These are phyloP conservation scores for Coffea eugenioides DNA, from an alignment of 257 asterid genomes.

Conservation along the genomic window DNA sequence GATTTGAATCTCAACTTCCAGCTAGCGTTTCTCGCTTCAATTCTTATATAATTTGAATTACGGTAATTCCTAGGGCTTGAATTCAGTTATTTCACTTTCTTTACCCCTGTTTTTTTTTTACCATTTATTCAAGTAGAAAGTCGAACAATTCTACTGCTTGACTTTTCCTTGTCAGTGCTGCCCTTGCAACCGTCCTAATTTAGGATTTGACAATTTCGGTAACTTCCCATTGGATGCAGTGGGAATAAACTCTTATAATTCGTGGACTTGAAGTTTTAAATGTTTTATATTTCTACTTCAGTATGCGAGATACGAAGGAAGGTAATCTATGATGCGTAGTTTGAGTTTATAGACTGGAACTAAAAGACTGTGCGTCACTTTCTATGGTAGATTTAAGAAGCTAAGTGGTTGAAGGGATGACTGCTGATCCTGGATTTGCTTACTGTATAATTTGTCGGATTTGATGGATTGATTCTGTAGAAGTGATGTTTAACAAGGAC, in stretches of 20 bases:
- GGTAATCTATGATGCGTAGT: not conserved
- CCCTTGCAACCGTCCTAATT: not conserved
- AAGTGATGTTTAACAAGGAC: slow-evolving; percentile 1
- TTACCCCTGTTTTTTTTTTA: not conserved
- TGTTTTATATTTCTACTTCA: too few relatives aligned
- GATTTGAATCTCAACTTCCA: slow-evolving; percentile 9
- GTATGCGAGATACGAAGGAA: not conserved
- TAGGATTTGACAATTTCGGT: not conserved
- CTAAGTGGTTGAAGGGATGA: not conserved
- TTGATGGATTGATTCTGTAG: not conserved
- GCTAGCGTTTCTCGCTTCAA: not conserved
- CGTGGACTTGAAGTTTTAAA: not conserved
- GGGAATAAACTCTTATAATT: not conserved
- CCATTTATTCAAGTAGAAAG: not conserved
- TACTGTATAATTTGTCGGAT: not conserved
- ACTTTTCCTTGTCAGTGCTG: not conserved
- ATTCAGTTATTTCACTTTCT: not conserved
- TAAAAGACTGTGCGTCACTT: not conserved
- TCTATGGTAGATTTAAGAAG: not conserved
- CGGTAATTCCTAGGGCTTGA: slow-evolving; percentile 7
- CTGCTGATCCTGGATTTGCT: not conserved
- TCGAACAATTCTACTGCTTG: not conserved
- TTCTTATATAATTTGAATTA: not conserved
- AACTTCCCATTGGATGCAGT: not conserved
- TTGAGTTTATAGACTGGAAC: not conserved